Percentiles rank a stretch among this genome's conserved stretches.
Evolutionary conservation across 805 yeast genomes (phyloP).

Genomic region (Zygotorulaspora danielsina): DNA sequence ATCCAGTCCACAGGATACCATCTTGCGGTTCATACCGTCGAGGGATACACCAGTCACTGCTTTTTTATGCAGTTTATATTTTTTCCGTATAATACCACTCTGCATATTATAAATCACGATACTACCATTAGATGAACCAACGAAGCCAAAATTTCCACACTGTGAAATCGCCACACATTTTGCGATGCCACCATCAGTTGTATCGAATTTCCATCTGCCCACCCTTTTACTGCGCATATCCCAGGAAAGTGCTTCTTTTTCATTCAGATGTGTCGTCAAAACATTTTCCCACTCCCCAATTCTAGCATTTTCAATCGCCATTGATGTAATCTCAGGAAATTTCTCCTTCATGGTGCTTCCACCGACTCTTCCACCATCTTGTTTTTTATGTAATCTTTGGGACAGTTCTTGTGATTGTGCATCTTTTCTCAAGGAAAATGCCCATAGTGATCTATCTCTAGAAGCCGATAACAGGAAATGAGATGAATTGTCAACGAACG

Average conservation of each 20-base stretch:
- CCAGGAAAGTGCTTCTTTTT: slow-evolving; percentile 87
- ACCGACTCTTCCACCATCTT: slow-evolving; percentile 47
- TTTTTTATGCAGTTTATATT: slow-evolving; percentile 64
- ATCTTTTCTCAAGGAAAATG: slow-evolving; percentile 87
- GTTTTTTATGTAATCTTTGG: slow-evolving; percentile 54
- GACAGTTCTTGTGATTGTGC: slow-evolving; percentile 94
- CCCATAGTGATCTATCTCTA: slow-evolving; percentile 82
- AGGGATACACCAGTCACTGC: slow-evolving; percentile 84
- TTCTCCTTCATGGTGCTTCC: slow-evolving; percentile 64
- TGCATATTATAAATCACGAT: slow-evolving; percentile 86
- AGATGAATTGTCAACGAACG: slow-evolving; percentile 73
- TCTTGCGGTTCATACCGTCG: slow-evolving; percentile 84
- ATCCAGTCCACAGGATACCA: slow-evolving; percentile 86
- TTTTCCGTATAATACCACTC: slow-evolving; percentile 77
- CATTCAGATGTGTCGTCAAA: slow-evolving; percentile 82
- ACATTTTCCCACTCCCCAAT: slow-evolving; percentile 93
- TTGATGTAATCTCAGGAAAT: slow-evolving; percentile 67
- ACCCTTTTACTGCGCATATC: slow-evolving; percentile 71
- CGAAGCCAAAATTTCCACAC: slow-evolving; percentile 92
- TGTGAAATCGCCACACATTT: slow-evolving; percentile 75
- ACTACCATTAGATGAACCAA: slow-evolving; percentile 84
- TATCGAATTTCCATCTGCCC: slow-evolving; percentile 65
- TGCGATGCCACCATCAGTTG: slow-evolving; percentile 75
- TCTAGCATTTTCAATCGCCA: slow-evolving; percentile 70
- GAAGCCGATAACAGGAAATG: slow-evolving; percentile 87